Conservation (phyloP, 2,329 filamentous ascomycete species). For the Cytospora schulzeri region DNA sequence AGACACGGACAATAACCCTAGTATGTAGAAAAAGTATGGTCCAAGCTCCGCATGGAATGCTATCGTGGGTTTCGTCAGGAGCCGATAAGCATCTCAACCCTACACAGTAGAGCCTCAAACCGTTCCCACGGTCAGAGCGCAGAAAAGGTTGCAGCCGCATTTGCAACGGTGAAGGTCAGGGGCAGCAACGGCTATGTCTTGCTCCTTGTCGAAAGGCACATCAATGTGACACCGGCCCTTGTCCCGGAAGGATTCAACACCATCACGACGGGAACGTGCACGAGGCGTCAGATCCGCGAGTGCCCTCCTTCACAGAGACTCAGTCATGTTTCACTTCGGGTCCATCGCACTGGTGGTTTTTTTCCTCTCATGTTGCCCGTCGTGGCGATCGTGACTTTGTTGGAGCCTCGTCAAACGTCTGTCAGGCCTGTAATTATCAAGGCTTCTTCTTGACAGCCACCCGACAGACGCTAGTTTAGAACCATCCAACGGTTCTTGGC, state of each 20-base stretch:
- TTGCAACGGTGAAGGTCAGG: slow-evolving; percentile 2
- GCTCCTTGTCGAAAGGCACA: not conserved
- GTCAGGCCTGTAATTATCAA: slow-evolving; percentile 19
- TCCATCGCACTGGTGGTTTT: slow-evolving; percentile 26
- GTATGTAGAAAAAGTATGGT: not conserved
- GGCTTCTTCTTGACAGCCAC: slow-evolving; percentile 14
- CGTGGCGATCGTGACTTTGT: slow-evolving; percentile 18
- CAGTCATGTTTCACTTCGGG: slow-evolving; percentile 11
- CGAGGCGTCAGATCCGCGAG: slow-evolving; percentile 16
- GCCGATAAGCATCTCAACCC: not conserved
- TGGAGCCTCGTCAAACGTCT: slow-evolving; percentile 9
- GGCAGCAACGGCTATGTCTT: slow-evolving; percentile 8
- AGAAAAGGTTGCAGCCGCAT: slow-evolving; percentile 16
- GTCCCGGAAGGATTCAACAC: slow-evolving; percentile 17
- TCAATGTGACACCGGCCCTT: not conserved
- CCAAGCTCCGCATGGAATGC: not conserved
- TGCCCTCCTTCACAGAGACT: not conserved
- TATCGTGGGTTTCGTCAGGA: not conserved
- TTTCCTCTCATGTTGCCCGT: slow-evolving; percentile 19
- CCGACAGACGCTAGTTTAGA: slow-evolving; percentile 10
- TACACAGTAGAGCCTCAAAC: slow-evolving; percentile 2
- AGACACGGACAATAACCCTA: not conserved
- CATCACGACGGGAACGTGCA: slow-evolving; percentile 16
- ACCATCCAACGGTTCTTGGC: slow-evolving; percentile 20
- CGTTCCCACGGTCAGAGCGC: slow-evolving; percentile 9